These are phyloP conservation scores for Tolypocladium pustulatum DNA, from an alignment of 2,329 filamentous ascomycete genomes.

Conservation along the genomic window DNA sequence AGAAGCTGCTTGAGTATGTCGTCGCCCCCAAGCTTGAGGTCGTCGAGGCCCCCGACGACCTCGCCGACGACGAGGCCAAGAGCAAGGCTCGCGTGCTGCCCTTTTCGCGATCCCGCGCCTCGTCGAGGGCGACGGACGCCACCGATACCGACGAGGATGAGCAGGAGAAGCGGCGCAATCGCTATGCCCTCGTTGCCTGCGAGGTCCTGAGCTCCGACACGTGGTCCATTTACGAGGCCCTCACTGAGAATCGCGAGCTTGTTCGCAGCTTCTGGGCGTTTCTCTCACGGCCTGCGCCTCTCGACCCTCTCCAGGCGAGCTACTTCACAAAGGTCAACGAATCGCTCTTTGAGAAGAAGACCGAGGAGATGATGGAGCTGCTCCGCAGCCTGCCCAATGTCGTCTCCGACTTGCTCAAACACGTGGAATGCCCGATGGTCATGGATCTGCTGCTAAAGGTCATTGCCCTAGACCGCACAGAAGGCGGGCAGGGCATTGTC, in stretches of 20 bases:
- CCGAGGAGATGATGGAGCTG: conserved; percentile 88
- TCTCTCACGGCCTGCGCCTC: conserved; percentile 67
- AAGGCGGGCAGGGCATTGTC: conserved; percentile 84
- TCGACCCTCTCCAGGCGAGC: conserved; percentile 88
- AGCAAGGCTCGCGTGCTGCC: conserved; percentile 30
- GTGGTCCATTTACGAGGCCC: conserved; percentile 89
- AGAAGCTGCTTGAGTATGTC: conserved; percentile 83
- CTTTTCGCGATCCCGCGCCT: conserved; percentile 42
- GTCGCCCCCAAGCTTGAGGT: conserved; percentile 63
- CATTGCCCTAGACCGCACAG: conserved; percentile 87
- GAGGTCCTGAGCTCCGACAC: conserved; percentile 93
- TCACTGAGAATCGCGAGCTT: conserved; percentile 73
- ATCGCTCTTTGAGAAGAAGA: conserved; percentile 94
- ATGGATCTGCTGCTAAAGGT: conserved; percentile 97
- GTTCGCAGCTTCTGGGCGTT: conserved; percentile 87
- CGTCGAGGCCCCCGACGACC: conserved; percentile 39
- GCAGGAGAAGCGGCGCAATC: conserved; percentile 80
- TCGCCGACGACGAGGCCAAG: conserved; percentile 40
- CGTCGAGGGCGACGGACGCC: conserved; percentile 37
- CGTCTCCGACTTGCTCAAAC: conserved; percentile 74
- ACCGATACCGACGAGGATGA: conserved; percentile 54
- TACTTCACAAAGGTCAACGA: conserved; percentile 99
- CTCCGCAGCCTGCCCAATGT: conserved; percentile 76
- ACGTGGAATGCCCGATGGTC: conserved; percentile 95
- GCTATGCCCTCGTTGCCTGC: conserved; percentile 86